These are phyloP conservation scores for Calonectria pseudoreteaudii DNA, from an alignment of 2,329 filamentous ascomycete species.

Conservation along the genomic window DNA sequence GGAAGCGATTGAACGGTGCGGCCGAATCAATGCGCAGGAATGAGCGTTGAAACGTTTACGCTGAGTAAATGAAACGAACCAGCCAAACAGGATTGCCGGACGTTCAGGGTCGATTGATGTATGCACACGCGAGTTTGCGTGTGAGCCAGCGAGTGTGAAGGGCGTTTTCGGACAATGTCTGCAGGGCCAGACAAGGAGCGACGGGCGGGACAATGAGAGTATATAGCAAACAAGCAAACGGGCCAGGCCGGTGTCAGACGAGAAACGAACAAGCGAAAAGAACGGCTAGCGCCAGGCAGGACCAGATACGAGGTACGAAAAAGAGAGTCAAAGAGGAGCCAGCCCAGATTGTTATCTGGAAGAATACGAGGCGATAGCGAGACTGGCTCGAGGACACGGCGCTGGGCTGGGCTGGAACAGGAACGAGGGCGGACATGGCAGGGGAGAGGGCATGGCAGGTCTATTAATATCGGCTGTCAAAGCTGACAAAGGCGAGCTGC, in stretches of 20 bases:
- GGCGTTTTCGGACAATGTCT: neutral
- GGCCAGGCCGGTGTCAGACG: neutral
- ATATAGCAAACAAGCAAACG: slow-evolving; percentile 16
- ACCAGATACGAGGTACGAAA: slow-evolving; percentile 12
- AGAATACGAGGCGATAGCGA: slow-evolving; percentile 19
- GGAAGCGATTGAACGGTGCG: neutral
- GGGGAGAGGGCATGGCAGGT: slow-evolving; percentile 1
- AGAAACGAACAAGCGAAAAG: neutral
- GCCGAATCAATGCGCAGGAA: neutral
- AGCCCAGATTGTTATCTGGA: slow-evolving; percentile 6
- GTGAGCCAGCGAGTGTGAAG: neutral
- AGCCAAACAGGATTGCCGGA: neutral
- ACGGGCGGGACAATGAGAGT: neutral
- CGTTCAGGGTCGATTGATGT: neutral
- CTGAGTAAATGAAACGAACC: neutral
- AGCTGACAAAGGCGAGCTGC: neutral
- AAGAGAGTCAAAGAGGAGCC: slow-evolving; percentile 18
- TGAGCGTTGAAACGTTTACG: neutral
- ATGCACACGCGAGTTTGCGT: neutral
- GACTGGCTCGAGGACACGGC: slow-evolving; percentile 7
- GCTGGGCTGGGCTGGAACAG: slow-evolving; percentile 4
- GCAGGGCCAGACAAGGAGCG: neutral
- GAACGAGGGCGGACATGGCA: neutral
- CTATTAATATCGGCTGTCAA: slow-evolving; percentile 21
- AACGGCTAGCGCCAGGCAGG: slow-evolving; percentile 12